Evolutionary conservation across 2,329 filamentous ascomycete genomes (phyloP).

Genomic region (Pseudogymnoascus sp.): DNA sequence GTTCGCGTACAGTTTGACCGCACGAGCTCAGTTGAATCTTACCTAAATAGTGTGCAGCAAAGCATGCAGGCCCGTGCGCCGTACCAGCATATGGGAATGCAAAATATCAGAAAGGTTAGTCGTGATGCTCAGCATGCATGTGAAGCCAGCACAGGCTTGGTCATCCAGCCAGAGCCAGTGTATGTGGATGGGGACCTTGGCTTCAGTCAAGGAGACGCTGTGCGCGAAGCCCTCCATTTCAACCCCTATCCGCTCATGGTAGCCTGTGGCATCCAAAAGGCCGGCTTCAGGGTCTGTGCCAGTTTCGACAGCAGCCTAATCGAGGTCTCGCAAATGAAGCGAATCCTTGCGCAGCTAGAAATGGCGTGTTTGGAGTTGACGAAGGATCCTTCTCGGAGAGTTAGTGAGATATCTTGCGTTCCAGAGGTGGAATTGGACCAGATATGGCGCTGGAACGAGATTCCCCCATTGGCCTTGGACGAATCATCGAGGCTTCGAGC

Average conservation of each 20-base stretch:
- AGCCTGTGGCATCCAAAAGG: constrained; percentile 35
- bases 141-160: constrained; percentile 17
- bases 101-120: constrained; percentile 20
- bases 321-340: constrained; percentile 29
- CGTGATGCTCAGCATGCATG: constrained; percentile 18
- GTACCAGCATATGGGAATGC: constrained; percentile 21
- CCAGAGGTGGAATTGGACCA: constrained; percentile 30
- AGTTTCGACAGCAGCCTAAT: constrained; percentile 36
- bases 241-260: constrained; percentile 43
- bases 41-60: constrained; percentile 39
- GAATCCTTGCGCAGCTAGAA: constrained; percentile 31
- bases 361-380: constrained; percentile 19
- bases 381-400: constrained; percentile 20
- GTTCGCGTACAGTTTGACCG: constrained; percentile 30
- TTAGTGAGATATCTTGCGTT: constrained; percentile 31
- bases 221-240: constrained; percentile 30
- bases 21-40: constrained; percentile 30
- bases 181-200: constrained; percentile 31
- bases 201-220: constrained; percentile 29
- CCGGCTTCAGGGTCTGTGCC: constrained; percentile 35
- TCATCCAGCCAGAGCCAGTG: constrained; percentile 27
- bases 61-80: constrained; percentile 40
- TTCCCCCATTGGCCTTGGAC: constrained; percentile 29
- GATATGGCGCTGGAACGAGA: constrained; percentile 37
- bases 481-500: constrained; percentile 19